A percentile compares a stretch with the other conserved stretches of the same genome.
Evolutionary conservation across 2,329 filamentous ascomycete species (phyloP).

Genomic region (Emergomyces africanus): DNA sequence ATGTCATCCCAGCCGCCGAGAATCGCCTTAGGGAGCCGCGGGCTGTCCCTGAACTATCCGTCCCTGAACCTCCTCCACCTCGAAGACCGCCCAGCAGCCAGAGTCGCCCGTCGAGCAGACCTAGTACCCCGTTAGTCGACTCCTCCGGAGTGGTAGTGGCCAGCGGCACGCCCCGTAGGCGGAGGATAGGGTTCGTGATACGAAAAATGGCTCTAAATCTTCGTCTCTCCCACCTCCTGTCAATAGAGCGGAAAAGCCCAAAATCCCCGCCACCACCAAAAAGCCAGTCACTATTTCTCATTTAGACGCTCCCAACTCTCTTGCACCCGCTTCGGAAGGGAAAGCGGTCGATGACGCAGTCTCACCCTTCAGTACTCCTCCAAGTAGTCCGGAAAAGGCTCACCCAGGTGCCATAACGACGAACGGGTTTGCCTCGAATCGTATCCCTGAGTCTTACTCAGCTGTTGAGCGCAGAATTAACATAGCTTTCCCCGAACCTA

Average conservation of each 20-base stretch:
- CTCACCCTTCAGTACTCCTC: conserved; percentile 81
- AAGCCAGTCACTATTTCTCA: conserved; percentile 24
- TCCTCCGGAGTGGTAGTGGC: conserved; percentile 40
- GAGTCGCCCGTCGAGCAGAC: conserved; percentile 13
- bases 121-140: conserved; percentile 23
- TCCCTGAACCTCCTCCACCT: not conserved
- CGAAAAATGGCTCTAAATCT: conserved; percentile 23
- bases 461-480: not conserved
- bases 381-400: conserved; percentile 54
- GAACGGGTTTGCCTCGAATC: conserved; percentile 1
- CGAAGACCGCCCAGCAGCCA: conserved; percentile 1
- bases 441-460: not conserved
- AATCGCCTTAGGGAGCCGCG: not conserved
- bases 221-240: conserved; percentile 54
- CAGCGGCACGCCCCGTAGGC: conserved; percentile 9
- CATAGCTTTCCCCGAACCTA: not conserved
- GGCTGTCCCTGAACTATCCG: not conserved
- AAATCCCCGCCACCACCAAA: conserved; percentile 39
- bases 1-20: not conserved
- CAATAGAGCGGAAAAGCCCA: conserved; percentile 70
- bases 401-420: not conserved
- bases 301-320: conserved; percentile 12
- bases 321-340: conserved; percentile 17
- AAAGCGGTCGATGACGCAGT: conserved; percentile 33
- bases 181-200: conserved; percentile 8